Conservation (phyloP, 164 flowering plant genomes). For the Pachysandra terminalis region DNA sequence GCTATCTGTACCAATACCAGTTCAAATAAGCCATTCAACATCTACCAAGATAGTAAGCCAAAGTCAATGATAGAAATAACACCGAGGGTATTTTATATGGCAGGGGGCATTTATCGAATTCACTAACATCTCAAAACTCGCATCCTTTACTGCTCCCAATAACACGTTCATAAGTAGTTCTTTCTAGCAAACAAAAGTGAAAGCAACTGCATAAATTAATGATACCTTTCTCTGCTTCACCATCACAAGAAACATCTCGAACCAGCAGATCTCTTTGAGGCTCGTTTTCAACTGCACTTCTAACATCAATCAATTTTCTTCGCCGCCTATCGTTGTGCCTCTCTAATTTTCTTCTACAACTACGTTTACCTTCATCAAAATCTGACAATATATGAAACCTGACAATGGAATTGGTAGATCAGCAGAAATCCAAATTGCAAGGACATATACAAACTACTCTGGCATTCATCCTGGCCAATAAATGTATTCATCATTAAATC, state of each 20-base stretch:
- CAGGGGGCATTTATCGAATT: not conserved
- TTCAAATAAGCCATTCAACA: too few relatives aligned
- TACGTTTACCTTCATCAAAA: conserved; percentile 95
- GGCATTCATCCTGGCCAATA: not conserved
- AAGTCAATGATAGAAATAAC: not conserved
- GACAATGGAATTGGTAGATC: conserved; percentile 14
- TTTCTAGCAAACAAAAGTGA: not conserved
- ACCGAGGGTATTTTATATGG: not conserved
- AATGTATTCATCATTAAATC: not conserved
- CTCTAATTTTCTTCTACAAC: conserved; percentile 93
- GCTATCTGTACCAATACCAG: conserved; percentile 33
- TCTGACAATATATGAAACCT: conserved; percentile 91
- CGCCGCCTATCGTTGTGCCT: conserved; percentile 84
- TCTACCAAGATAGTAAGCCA: conserved; percentile 4
- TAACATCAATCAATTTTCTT: conserved; percentile 52
- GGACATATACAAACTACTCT: too few relatives aligned
- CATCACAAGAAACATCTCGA: conserved; percentile 46
- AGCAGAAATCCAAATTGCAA: not conserved
- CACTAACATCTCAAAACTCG: not conserved
- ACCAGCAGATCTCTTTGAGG: conserved; percentile 20
- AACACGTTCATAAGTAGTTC: conserved; percentile 1
- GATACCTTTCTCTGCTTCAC: conserved; percentile 64
- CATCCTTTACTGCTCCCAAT: not conserved
- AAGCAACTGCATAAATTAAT: not conserved
- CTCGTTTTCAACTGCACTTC: conserved; percentile 36